Percentiles rank a stretch among this genome's conserved stretches.
These are phyloP conservation scores for Talaromyces sp. DNA, from an alignment of 2,329 filamentous ascomycete genomes.

Conservation along the genomic window DNA sequence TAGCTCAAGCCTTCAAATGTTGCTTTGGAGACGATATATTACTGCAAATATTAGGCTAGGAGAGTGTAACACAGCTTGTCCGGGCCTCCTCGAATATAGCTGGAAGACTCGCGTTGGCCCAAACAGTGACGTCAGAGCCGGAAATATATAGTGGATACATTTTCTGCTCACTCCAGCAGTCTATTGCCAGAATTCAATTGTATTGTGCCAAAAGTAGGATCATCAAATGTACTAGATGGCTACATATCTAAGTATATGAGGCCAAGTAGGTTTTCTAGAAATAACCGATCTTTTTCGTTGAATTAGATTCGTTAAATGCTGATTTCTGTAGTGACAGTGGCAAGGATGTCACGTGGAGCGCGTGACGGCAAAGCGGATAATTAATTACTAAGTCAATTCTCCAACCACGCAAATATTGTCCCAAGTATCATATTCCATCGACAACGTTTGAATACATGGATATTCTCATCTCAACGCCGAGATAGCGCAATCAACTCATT, in stretches of 20 bases:
- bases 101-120: background rate
- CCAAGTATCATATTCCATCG: background rate
- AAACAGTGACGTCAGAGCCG: background rate
- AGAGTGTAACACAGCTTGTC: background rate
- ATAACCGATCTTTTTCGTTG: too few relatives aligned
- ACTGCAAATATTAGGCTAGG: too few relatives aligned
- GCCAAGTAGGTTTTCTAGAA: too few relatives aligned
- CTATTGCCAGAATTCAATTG: too few relatives aligned
- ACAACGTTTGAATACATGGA: constrained; percentile 13
- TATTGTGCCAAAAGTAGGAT: too few relatives aligned
- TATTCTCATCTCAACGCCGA: background rate
- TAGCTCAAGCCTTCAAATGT: too few relatives aligned
- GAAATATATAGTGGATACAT: too few relatives aligned
- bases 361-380: background rate
- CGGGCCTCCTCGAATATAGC: background rate
- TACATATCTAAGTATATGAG: too few relatives aligned
- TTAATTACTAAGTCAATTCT: constrained; percentile 7
- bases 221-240: too few relatives aligned
- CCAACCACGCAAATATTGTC: background rate
- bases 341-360: constrained; percentile 1
- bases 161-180: too few relatives aligned
- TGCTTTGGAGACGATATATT: too few relatives aligned
- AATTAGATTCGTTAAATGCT: background rate
- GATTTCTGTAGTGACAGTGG: background rate
- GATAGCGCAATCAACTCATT: constrained; percentile 15